phyloP scores from a whole-genome alignment of 257 asterid species.

The Eucommia ulmoides region DNA sequence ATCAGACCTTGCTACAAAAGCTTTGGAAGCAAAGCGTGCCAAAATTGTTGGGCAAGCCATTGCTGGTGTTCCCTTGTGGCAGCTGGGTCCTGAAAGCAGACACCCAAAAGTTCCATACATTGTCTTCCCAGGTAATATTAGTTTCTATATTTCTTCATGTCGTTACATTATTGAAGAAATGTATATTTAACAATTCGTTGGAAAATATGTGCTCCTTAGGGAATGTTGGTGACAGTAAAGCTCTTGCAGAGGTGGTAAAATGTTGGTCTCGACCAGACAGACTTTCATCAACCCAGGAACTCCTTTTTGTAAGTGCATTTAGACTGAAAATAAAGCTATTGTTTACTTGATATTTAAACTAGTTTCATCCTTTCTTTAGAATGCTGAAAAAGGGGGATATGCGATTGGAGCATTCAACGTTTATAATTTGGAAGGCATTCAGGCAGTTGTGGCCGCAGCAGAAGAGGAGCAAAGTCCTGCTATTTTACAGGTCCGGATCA shows the following conservation, averaged over 20 bases:
- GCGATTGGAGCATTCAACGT: slow-evolving; percentile 93
- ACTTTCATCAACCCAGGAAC: slow-evolving; percentile 51
- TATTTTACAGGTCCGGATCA: slow-evolving; percentile 70
- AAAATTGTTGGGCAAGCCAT: slow-evolving; percentile 89
- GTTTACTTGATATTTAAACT: slow-evolving; percentile 16
- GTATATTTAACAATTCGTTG: too few relatives aligned
- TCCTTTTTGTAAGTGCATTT: slow-evolving; percentile 57
- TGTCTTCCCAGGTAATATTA: slow-evolving; percentile 79
- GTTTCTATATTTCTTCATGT: not conserved
- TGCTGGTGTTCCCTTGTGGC: slow-evolving; percentile 96
- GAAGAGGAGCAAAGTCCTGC: slow-evolving; percentile 88
- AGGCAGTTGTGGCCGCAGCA: slow-evolving; percentile 94
- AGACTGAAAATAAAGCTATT: slow-evolving; percentile 5
- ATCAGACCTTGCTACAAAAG: slow-evolving; percentile 94
- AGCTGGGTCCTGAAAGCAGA: slow-evolving; percentile 91
- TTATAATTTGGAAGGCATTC: slow-evolving; percentile 88
- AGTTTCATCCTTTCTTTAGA: slow-evolving; percentile 28
- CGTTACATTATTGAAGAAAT: not conserved
- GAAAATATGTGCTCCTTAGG: slow-evolving; percentile 33
- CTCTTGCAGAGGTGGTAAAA: slow-evolving; percentile 83
- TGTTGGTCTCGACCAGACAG: slow-evolving; percentile 64
- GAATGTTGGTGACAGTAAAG: slow-evolving; percentile 86
- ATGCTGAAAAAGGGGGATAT: slow-evolving; percentile 82
- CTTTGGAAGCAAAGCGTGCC: slow-evolving; percentile 85
- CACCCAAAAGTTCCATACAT: slow-evolving; percentile 91